These are phyloP conservation scores for Jatropha podagrica DNA, from an alignment of 441 rosid genomes.

Conservation along the genomic window DNA sequence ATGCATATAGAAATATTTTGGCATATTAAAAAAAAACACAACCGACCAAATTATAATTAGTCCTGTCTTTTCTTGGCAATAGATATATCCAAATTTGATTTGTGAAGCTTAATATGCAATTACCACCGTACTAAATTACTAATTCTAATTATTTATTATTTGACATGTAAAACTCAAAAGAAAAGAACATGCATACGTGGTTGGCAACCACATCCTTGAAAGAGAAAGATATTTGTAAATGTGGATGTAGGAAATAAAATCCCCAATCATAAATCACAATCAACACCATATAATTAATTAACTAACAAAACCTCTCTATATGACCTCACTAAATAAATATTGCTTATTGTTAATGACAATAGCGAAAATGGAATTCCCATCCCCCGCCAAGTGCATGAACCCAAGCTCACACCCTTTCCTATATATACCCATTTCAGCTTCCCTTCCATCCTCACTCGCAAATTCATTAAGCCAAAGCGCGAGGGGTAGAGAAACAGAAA, in stretches of 20 bases:
- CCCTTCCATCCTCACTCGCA: not conserved
- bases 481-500: no score
- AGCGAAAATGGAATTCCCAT: not conserved
- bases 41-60: no score
- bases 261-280: not conserved
- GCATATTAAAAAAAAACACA: no score
- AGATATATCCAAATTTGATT: no score
- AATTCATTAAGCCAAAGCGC: not conserved
- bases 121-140: no score
- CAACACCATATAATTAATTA: not conserved
- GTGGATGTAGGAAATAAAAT: not conserved
- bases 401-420: conserved; percentile 17
- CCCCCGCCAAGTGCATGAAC: conserved; percentile 39
- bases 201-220: conserved; percentile 3
- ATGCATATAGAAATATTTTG: no score
- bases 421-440: conserved; percentile 31
- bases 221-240: not conserved
- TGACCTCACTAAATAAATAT: not conserved
- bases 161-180: not conserved
- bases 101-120: no score
- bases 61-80: no score
- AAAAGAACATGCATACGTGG: conserved; percentile 23
- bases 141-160: no score
- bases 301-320: not conserved
- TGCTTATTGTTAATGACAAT: not conserved